A percentile compares a stretch with the other conserved stretches of the same genome.
Evolutionary conservation across 2,329 filamentous ascomycete genomes (phyloP).

Genomic region (Teratosphaeria gauchensis): DNA sequence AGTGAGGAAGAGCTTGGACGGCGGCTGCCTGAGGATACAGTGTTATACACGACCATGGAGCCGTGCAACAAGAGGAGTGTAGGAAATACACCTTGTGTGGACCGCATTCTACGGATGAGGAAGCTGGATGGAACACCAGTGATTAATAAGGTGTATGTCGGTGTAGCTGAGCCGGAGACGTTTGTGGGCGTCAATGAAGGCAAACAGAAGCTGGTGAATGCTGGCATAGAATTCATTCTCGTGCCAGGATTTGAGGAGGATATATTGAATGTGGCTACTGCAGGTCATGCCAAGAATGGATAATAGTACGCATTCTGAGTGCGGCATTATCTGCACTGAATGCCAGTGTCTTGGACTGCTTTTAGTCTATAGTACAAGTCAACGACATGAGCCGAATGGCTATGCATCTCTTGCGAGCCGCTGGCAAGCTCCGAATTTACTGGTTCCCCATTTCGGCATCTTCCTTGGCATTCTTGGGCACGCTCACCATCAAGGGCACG

Average conservation of each 20-base stretch:
- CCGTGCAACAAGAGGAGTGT: slow-evolving; percentile 66
- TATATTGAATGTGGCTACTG: slow-evolving; percentile 72
- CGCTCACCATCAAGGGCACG: slow-evolving; percentile 42
- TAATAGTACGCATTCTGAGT: background rate
- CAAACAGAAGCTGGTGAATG: slow-evolving; percentile 56
- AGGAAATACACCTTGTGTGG: slow-evolving; percentile 66
- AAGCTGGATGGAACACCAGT: slow-evolving; percentile 40
- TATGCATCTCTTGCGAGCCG: background rate
- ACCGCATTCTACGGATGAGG: slow-evolving; percentile 57
- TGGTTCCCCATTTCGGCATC: slow-evolving; percentile 41
- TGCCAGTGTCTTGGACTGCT: background rate
- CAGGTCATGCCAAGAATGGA: slow-evolving; percentile 52
- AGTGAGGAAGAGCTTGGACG: slow-evolving; percentile 47
- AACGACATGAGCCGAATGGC: background rate
- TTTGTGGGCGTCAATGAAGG: slow-evolving; percentile 81
- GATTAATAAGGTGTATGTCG: slow-evolving; percentile 73
- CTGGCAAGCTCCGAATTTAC: background rate
- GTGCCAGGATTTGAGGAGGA: slow-evolving; percentile 68
- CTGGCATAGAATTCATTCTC: slow-evolving; percentile 64
- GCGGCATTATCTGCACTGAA: background rate
- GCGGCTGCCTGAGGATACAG: slow-evolving; percentile 44
- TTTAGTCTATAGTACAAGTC: background rate
- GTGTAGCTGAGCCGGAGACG: slow-evolving; percentile 78
- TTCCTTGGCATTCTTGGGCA: slow-evolving; percentile 45
- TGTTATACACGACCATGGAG: slow-evolving; percentile 89